phyloP scores from a whole-genome alignment of 495 filamentous ascomycete species.

The Bryoglossum gracile region DNA sequence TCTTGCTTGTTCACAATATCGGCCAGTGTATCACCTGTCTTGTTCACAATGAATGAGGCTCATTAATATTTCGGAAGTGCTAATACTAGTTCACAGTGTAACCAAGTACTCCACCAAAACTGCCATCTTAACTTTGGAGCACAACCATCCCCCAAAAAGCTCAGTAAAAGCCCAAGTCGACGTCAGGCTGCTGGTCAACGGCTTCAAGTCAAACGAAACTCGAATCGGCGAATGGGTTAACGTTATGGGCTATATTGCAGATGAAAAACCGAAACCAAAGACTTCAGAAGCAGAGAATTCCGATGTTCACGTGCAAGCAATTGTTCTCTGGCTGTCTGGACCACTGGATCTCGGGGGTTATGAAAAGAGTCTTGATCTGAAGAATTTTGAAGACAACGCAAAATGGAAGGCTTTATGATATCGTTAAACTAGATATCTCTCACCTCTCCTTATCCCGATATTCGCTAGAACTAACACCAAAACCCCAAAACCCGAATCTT shows the following conservation, averaged over 20 bases:
- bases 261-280: constrained; percentile 19
- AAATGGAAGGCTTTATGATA: too few species aligned
- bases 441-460: too few species aligned
- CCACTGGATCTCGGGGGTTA: constrained; percentile 57
- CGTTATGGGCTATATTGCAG: constrained; percentile 69
- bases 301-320: constrained; percentile 46
- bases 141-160: constrained; percentile 49
- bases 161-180: constrained; percentile 51
- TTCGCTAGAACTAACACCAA: too few species aligned
- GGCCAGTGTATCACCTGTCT: too few species aligned
- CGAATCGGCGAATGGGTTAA: constrained; percentile 85
- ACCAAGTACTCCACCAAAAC: constrained; percentile 52
- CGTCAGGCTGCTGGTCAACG: constrained; percentile 61
- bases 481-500: too few species aligned
- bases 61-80: too few species aligned
- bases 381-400: not conserved
- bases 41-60: too few species aligned
- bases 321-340: constrained; percentile 60
- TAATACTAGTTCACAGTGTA: constrained; percentile 55
- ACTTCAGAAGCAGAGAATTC: not conserved
- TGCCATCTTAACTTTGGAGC: constrained; percentile 57
- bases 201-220: constrained; percentile 54
- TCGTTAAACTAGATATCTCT: too few species aligned
- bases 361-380: constrained; percentile 35
- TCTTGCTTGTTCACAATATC: too few species aligned